Base-by-base conservation (phyloP, 1,284 basidiomycete genomes). In the Entoloma clypeatum region DNA sequence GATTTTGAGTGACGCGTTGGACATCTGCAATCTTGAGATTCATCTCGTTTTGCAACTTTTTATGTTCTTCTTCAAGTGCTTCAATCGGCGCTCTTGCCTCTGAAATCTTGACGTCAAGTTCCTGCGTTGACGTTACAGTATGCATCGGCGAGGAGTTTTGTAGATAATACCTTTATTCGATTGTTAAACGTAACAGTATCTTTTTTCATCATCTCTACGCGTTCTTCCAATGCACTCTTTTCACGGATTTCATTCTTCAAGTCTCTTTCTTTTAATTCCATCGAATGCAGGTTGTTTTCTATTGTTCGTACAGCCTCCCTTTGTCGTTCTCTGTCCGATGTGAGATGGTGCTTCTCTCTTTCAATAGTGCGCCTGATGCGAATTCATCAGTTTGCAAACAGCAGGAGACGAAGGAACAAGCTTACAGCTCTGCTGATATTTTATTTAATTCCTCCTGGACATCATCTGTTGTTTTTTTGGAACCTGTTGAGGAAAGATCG, bases 381-480 rank as follows among this genome's bases (percentile, higher is more conserved):
- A 18, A 30, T 39, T n/a, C n/a, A n/a, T n/a, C n/a, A 16, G 21
- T 29, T 28, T 31, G 16, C 30, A 36, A 23, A 25, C 13, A 5
- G 22, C 37, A 11, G 11, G 4, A 40, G 46, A 9, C 18, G 27
- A 35, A 39, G 39, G 23, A 37, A 17, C 37, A 16, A 63, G 31
- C 83, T 54, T 50, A 95, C 92, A 92, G 72, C 39, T 85, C 70
- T 13, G 62, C 63, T 1, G 74, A 69, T 23, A 92, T 54, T 4
- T 64, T 63, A 39, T 86, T 78, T 5, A 94, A 67, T 54, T 93
- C 83, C 17, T 58, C 64, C 58, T 95, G 87, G 2, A 96, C 82
- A 37, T 93, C 91, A 35, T 92, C 88, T 1, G 79, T 76, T 0
- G 91, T 92, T 62, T 83, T 89, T 5, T 78, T 75, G 9, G 83